phyloP scores from a whole-genome alignment of 1,284 basidiomycete genomes.

The Cryptococcus hybrid region DNA sequence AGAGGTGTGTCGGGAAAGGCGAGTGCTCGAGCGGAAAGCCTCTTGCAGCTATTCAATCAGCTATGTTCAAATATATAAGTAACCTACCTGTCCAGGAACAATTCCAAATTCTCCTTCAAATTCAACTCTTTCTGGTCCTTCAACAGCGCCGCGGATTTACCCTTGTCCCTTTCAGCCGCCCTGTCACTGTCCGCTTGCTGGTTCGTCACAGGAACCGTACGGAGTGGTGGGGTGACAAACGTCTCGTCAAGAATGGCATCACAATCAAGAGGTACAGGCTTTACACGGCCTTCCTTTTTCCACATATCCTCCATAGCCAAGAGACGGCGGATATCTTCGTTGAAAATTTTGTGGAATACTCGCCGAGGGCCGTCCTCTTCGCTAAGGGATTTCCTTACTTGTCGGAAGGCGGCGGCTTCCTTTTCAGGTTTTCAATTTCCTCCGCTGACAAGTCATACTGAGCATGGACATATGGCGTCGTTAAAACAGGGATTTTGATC shows the following conservation, averaged over 20 bases:
- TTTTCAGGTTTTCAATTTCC: constrained; percentile 88
- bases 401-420: constrained; percentile 84
- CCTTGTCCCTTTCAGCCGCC: constrained; percentile 21
- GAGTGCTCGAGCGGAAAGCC: constrained; percentile 70
- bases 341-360: constrained; percentile 91
- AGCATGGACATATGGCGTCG: not conserved
- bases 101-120: constrained; percentile 71
- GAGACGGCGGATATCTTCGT: constrained; percentile 81
- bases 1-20: constrained; percentile 70
- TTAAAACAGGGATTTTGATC: no score
- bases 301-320: constrained; percentile 99
- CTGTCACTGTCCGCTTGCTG: constrained; percentile 9
- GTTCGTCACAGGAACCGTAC: constrained; percentile 22
- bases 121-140: constrained; percentile 77
- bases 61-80: not conserved
- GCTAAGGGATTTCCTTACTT: constrained; percentile 60
- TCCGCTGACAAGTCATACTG: constrained; percentile 57
- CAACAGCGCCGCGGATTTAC: constrained; percentile 44
- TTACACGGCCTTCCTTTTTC: constrained; percentile 67
- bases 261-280: constrained; percentile 80
- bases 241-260: constrained; percentile 64
- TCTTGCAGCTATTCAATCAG: constrained; percentile 60
- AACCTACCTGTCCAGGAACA: constrained; percentile 75
- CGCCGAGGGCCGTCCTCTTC: constrained; percentile 62
- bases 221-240: constrained; percentile 55